Evolutionary conservation across 306 rosid species (phyloP), one percentile per base, ranked within the genome.

Genomic region (Psophocarpus tetragonolobus): DNA sequence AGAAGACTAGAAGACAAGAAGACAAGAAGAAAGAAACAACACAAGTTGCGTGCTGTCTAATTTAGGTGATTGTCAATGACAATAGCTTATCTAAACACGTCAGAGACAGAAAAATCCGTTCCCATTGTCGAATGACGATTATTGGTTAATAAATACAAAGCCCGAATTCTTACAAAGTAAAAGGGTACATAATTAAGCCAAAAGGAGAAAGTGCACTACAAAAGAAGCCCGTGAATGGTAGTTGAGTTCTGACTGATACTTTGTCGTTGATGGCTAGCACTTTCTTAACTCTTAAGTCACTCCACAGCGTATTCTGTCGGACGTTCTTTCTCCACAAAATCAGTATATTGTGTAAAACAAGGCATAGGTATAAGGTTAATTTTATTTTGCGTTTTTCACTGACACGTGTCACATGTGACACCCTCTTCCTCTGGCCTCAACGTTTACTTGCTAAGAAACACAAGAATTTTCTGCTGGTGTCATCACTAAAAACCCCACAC

Each of bases 91-190:
- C 65, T 39, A 73, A 66, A 80, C 42, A 73, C 17, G 61, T 29
- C 35, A 48, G 12, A 11, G 33, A 26, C 63, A 75, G 29, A 53
- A 57, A 44, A 44, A 53, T 15, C 75, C 0, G 38, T 47, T 53
- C 48, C 48, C 51, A 64, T 39, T 80, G 58, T 36, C 74, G 42
- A 66, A 74, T 12, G 57, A 35, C 15, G 4, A 58, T 58, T 45
- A 47, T 45, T 74, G 66, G 21, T 66, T 45, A 6, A 44, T 44
- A 33, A 68, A 45, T 45, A 68, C 71, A 75, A 18, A 47, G 39
- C 58, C 75, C 15, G 5, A 18, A 60, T 68, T 58, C 60, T 81
- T 56, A 48, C 85, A 61, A 9, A 58, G 48, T 65, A 30, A 64
- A 80, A 44, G 56, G 67, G 36, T 17, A 36, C 38, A 68, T 7